Evolutionary conservation across 1,284 basidiomycete genomes (phyloP), one percentile per base, ranked within the genome.

Genomic region (Schizophyllum amplum): DNA sequence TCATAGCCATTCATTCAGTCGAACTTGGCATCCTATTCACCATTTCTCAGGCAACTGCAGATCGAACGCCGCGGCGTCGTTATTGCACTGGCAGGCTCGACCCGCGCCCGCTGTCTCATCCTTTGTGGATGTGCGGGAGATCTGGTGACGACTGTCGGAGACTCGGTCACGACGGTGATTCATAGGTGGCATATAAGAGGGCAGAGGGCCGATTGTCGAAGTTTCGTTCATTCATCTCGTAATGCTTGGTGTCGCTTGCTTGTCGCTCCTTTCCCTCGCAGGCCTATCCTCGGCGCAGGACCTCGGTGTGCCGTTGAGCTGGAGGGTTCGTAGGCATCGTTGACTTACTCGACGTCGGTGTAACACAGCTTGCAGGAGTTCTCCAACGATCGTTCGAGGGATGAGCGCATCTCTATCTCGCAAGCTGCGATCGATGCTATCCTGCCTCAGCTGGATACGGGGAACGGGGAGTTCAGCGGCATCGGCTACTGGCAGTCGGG

Each of bases 401-500:
- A 67, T n/a, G 68, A 75, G 57, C 70, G 74, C 21, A 70, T 75
- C 22, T 63, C 69, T 1, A 72, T 76, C 25, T 67, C 75, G 13
- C 71, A 75, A 56, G 68, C 69, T 60, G 75, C 71, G 4, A 75
- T 78, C 57, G 70, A 77, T 58, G 62, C 66, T 17, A 74, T 78
- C 47, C 53, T 71, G 1, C 69, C 71, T 21, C 71, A 74, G 55
- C 64, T 75, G 26, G 65, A 72, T 52, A 55, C 67, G 4, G 61
- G 60, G 4, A 73, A 61, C 26, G 75, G 69, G 11, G 67, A 76
- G 61, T 77, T 77, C 64, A 72, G 72, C 56, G 75, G 72, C 7
- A 72, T 79, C 42, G 69, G 75, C 48, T 80, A 70, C 59, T 79
- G 79, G 77, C 75, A 77, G 59, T 69, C 76, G 20, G 78, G 69